phyloP scores from a whole-genome alignment of 164 flowering plant genomes.

The Chimonanthus praecox region DNA sequence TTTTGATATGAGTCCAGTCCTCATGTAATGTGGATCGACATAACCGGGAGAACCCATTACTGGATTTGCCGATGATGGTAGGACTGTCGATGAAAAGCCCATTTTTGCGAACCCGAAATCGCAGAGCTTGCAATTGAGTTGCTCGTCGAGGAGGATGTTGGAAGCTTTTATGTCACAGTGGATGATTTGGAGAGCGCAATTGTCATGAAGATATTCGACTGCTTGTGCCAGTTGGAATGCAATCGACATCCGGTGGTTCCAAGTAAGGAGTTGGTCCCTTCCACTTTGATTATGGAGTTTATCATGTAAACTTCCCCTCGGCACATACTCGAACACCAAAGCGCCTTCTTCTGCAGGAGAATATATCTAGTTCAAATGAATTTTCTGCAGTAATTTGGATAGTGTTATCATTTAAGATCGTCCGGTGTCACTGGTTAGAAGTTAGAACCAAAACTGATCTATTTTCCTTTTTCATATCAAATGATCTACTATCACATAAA shows the following conservation, averaged over 20 bases:
- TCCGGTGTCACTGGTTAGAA: too few relatives aligned
- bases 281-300: conserved; percentile 35
- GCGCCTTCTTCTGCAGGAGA: conserved; percentile 50
- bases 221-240: conserved; percentile 64
- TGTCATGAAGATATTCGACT: conserved; percentile 58
- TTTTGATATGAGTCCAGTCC: conserved; percentile 71
- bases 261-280: conserved; percentile 24
- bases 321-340: conserved; percentile 53
- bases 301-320: conserved; percentile 58
- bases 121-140: conserved; percentile 57
- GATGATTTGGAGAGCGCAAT: conserved; percentile 45
- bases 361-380: too few relatives aligned
- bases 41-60: conserved; percentile 77
- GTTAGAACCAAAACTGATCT: too few relatives aligned
- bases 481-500: too few relatives aligned
- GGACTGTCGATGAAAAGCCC: conserved; percentile 52
- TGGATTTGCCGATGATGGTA: conserved; percentile 20
- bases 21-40: conserved; percentile 67
- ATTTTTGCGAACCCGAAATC: conserved; percentile 73
- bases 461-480: too few relatives aligned
- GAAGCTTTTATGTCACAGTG: conserved; percentile 82
- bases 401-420: too few relatives aligned
- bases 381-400: too few relatives aligned
- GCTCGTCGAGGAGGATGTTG: conserved; percentile 59
- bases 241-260: conserved; percentile 51